These are phyloP conservation scores for Sporothrix brasiliensis DNA, from an alignment of 2,329 filamentous ascomycete genomes.

Conservation along the genomic window DNA sequence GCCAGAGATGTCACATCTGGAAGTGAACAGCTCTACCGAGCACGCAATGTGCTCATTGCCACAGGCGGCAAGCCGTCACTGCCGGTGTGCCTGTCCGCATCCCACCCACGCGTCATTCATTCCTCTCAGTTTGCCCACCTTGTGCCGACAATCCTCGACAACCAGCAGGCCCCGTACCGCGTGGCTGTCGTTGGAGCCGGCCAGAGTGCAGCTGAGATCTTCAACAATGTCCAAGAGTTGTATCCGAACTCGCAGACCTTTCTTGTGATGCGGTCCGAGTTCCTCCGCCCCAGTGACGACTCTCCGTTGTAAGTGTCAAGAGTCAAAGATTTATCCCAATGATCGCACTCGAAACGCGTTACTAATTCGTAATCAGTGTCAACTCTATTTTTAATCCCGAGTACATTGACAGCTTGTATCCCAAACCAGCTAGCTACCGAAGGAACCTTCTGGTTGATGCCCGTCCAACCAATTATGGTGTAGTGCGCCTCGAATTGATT, in stretches of 20 bases:
- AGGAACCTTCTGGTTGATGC: slow-evolving; percentile 65
- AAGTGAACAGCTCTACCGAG: slow-evolving; percentile 54
- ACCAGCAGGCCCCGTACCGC: slow-evolving; percentile 62
- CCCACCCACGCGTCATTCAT: slow-evolving; percentile 77
- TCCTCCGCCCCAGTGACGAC: slow-evolving; percentile 88
- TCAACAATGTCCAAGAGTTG: slow-evolving; percentile 78
- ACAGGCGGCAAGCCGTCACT: slow-evolving; percentile 67
- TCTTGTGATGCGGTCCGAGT: slow-evolving; percentile 79
- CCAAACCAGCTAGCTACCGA: slow-evolving; percentile 65
- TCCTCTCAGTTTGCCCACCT: slow-evolving; percentile 80
- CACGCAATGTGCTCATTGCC: slow-evolving; percentile 67
- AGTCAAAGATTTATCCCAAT: too few species aligned
- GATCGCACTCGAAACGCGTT: too few species aligned
- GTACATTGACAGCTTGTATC: slow-evolving; percentile 75
- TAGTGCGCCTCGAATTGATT: slow-evolving; percentile 87
- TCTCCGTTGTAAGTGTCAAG: slow-evolving; percentile 77
- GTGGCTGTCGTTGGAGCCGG: slow-evolving; percentile 87
- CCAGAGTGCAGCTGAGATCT: slow-evolving; percentile 94
- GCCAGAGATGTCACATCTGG: slow-evolving; percentile 66
- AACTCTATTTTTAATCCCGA: slow-evolving; percentile 96
- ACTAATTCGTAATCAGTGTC: slow-evolving; percentile 59
- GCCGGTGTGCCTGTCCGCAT: slow-evolving; percentile 68
- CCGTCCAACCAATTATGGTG: slow-evolving; percentile 88
- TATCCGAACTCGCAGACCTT: slow-evolving; percentile 81
- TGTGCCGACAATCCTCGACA: slow-evolving; percentile 61